Percentiles rank a stretch among this genome's conserved stretches.
Evolutionary conservation across 2,329 filamentous ascomycete species (phyloP).

Genomic region (Didymella segeticola): DNA sequence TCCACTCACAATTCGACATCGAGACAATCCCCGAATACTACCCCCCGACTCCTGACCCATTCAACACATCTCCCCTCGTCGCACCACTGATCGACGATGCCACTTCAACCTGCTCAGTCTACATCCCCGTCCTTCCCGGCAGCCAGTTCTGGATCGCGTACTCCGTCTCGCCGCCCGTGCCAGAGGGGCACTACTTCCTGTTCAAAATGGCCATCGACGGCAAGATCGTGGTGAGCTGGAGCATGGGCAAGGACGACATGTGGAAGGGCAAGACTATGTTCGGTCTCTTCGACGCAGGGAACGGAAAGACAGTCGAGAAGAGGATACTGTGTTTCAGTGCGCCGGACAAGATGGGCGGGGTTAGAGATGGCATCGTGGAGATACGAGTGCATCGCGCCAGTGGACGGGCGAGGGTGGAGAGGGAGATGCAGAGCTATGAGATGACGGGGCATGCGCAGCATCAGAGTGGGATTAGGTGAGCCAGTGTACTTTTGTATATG

Average conservation of each 20-base stretch:
- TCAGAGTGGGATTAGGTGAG: slow-evolving; percentile 41
- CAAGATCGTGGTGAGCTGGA: slow-evolving; percentile 52
- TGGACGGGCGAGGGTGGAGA: slow-evolving; percentile 48
- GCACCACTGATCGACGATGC: slow-evolving; percentile 29
- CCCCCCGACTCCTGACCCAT: slow-evolving; percentile 15
- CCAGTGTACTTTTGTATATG: neutral
- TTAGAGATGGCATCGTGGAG: slow-evolving; percentile 47
- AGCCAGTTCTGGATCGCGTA: slow-evolving; percentile 56
- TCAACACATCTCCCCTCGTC: neutral
- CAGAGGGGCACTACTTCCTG: slow-evolving; percentile 46
- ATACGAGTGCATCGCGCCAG: slow-evolving; percentile 51
- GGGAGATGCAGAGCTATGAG: slow-evolving; percentile 35
- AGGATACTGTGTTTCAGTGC: slow-evolving; percentile 50
- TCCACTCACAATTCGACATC: slow-evolving; percentile 53
- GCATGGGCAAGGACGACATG: slow-evolving; percentile 49
- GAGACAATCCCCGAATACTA: slow-evolving; percentile 49
- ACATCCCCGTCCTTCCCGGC: slow-evolving; percentile 44
- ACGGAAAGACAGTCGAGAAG: slow-evolving; percentile 49
- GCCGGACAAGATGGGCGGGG: slow-evolving; percentile 16
- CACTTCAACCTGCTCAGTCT: slow-evolving; percentile 43
- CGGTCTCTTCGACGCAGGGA: slow-evolving; percentile 47
- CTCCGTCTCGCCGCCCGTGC: slow-evolving; percentile 39
- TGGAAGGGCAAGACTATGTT: slow-evolving; percentile 56
- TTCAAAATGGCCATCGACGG: slow-evolving; percentile 56
- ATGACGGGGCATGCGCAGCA: slow-evolving; percentile 12